Evolutionary conservation across 306 rosid genomes (phyloP), one percentile per base, ranked within the genome.

Genomic region (Medicago ruthenica): DNA sequence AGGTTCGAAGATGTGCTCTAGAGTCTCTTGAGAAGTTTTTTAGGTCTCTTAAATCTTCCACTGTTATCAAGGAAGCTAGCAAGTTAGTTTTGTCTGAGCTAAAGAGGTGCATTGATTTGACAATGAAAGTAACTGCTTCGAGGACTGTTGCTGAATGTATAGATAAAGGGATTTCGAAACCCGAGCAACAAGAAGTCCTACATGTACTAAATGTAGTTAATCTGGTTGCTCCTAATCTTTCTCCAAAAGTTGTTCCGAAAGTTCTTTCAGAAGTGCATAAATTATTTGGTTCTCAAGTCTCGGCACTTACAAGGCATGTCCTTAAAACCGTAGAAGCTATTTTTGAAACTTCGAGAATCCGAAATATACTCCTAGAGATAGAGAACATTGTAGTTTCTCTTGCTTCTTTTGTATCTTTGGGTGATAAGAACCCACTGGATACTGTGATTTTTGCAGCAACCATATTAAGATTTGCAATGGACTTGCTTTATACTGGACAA

Each of bases 1-100:
- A 95, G 98, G 97, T 95, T 13, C 83, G 96, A 48, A 89, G 94
- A 80, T 87, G 97, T 76, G 93, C 97, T 61, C 97, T 87, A 84
- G 97, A 88, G 37, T 89, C 90, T 77, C 88, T 95, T 7, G 90
- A 77, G 86, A 90, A 81, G 75, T 80, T 84, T 78, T 89, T 95
- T 57, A 82, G 78, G 80, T 90, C 86, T 54, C 54, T 92, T 51
- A 70, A 74, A 34, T 76, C 86, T 58, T 85, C 93, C 14, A 51
- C 47, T 14, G 90, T 79, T 80, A 58, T 67, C 54, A 90, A 81
- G 90, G 87, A 88, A 75, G 95, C 95, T 12, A 92, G 98, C 97
- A 92, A 85, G 77, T 72, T 85, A 86, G 87, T 92, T 64, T 74
- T 89, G 47, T 90, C 91, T 9, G 83, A 85, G 81, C 85, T 95